Base-by-base conservation (phyloP, 2,329 filamentous ascomycete genomes). In the Diaporthe sp. region DNA sequence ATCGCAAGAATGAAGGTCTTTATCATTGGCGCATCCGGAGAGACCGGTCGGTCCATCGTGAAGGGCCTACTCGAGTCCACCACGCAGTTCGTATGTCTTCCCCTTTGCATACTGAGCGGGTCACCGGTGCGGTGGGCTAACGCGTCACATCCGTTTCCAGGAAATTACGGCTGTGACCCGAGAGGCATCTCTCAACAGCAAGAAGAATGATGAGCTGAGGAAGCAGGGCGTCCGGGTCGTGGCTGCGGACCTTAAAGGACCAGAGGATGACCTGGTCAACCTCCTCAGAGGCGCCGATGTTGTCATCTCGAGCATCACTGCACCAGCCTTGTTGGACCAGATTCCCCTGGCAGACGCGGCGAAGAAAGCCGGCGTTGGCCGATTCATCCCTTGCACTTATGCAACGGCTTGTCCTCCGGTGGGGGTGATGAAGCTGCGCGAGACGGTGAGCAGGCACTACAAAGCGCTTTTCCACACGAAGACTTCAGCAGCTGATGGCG, bases 131-230 rank as follows among this genome's bases (percentile, higher is more conserved):
- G 8, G 8, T 8, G 3, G 31, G 31, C 39, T 9, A 15, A 44
- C 8, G 34, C 9, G 4, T 70, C 25, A 58, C 39, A 39, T 4
- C 2, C 12, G 17, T 17, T 5, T 2, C 60, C 67, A 89, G 89
- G 84, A 89, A 20, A 83, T 90, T 8, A 84, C 84, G n/a, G 85
- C 85, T 28, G 82, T 91, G 17, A 82, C 86, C 10, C 86, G 89
- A 25, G 84, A 85, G 12, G 78, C 83, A 4, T 90, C 88, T 1
- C 78, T 86, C n/a, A 78, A 85, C 31, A 91, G 89, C 72, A 85
- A 86, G 3, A 83, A 84, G 22, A 84, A 86, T 51, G 72, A 81
- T 3, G 80, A 80, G 0, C 81, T 91, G 28, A 78, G 82, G 77
- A 80, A 83, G 4, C 83, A 82, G 10, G 87, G 88, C 3, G 81